Percentiles rank a stretch among this genome's conserved stretches.
Conservation (phyloP, 371 early-diverging fungal genomes). For the Mucor plumbeus region DNA sequence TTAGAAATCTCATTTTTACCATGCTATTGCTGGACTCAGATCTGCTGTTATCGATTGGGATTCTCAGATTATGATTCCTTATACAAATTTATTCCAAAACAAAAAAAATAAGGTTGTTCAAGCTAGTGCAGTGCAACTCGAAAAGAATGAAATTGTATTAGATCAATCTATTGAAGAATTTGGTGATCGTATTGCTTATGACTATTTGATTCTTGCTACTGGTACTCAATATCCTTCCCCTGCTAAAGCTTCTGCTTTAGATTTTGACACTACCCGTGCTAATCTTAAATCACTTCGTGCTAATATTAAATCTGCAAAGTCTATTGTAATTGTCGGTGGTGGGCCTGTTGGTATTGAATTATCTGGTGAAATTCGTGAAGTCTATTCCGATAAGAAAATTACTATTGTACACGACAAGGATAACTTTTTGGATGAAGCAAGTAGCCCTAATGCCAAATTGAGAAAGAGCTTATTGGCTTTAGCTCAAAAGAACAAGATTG, state of each 20-base stretch:
- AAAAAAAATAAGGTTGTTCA: constrained; percentile 35
- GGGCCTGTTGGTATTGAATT: constrained; percentile 64
- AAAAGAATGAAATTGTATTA: constrained; percentile 20
- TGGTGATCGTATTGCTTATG: constrained; percentile 23
- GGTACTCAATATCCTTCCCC: constrained; percentile 37
- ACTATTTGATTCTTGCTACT: constrained; percentile 35
- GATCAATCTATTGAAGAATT: constrained; percentile 23
- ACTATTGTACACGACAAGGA: constrained; percentile 50
- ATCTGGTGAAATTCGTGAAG: constrained; percentile 54
- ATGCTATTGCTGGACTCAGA: constrained; percentile 36
- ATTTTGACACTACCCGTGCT: constrained; percentile 29
- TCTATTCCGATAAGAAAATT: constrained; percentile 47
- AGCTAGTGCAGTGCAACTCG: constrained; percentile 29
- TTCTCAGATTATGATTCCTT: constrained; percentile 36
- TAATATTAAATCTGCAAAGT: constrained; percentile 45
- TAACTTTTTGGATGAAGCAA: constrained; percentile 28
- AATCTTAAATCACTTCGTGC: constrained; percentile 36
- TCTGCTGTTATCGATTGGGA: constrained; percentile 31
- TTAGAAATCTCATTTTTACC: constrained; percentile 43
- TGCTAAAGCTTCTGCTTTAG: constrained; percentile 14
- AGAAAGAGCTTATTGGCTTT: constrained; percentile 32
- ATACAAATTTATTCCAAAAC: constrained; percentile 33
- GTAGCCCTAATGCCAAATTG: constrained; percentile 32
- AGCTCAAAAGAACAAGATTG: constrained; percentile 39
- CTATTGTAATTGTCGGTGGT: constrained; percentile 61